Percentiles rank a stretch among this genome's conserved stretches.
phyloP scores from a whole-genome alignment of 345 rosid species.

The Citrus unshiu region DNA sequence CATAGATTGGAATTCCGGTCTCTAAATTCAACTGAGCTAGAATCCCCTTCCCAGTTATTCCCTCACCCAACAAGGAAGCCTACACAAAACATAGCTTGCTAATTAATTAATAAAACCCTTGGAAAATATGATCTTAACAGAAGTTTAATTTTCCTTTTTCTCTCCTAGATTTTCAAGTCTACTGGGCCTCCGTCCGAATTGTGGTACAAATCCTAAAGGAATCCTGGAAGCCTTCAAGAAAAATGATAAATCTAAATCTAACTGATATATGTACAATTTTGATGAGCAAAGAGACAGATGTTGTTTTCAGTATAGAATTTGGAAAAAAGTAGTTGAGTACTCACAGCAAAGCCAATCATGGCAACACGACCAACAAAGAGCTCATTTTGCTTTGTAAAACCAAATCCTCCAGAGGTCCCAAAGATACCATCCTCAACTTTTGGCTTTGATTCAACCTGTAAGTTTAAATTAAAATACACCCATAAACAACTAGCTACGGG shows the following conservation, averaged over 20 bases:
- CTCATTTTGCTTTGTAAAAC: conserved; percentile 92
- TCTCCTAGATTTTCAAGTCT: too few species aligned
- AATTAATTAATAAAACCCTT: not conserved
- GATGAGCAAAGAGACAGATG: not conserved
- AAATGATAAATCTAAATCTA: not conserved
- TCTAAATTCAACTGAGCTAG: conserved; percentile 78
- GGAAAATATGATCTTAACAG: too few species aligned
- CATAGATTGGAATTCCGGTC: conserved; percentile 93
- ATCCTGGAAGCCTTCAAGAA: not conserved
- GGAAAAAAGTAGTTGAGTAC: conserved; percentile 9
- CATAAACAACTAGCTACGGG: not conserved
- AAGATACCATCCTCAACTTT: conserved; percentile 89
- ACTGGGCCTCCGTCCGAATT: too few species aligned
- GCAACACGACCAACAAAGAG: conserved; percentile 99
- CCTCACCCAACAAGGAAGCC: conserved; percentile 96
- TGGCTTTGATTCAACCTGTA: conserved; percentile 30
- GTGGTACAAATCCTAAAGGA: too few species aligned
- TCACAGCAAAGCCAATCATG: conserved; percentile 97
- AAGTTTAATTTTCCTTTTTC: too few species aligned
- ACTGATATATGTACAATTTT: not conserved
- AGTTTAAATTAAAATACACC: not conserved
- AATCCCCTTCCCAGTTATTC: conserved; percentile 87
- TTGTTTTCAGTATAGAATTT: not conserved
- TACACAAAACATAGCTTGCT: conserved; percentile 11
- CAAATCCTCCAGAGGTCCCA: conserved; percentile 96